These are phyloP conservation scores for Blastobotrys peoriensis DNA, from an alignment of 805 yeast species.

Conservation along the genomic window DNA sequence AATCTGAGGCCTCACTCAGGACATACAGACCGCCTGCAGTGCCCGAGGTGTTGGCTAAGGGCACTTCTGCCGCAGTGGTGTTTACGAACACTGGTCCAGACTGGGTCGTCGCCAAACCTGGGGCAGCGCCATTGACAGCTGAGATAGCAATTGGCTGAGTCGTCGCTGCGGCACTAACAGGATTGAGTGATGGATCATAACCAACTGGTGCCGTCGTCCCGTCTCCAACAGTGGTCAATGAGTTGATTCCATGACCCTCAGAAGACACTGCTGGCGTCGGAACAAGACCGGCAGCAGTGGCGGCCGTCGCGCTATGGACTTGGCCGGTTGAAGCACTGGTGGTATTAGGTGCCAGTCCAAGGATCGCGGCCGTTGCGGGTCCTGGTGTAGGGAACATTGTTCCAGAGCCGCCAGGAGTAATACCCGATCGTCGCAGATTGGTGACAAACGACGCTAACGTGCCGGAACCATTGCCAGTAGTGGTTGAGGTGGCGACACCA, in stretches of 20 bases:
- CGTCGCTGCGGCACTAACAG: too few species aligned
- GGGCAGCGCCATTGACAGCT: too few species aligned
- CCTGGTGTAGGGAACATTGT: slow-evolving; percentile 32
- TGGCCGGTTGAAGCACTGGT: background rate
- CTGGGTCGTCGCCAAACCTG: too few species aligned
- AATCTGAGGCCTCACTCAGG: too few species aligned
- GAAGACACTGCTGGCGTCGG: background rate
- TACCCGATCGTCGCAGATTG: slow-evolving; percentile 25
- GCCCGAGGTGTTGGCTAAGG: too few species aligned
- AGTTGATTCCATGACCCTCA: background rate
- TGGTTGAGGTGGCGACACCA: background rate
- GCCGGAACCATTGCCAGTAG: slow-evolving; percentile 22
- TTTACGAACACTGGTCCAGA: too few species aligned
- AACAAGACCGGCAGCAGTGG: slow-evolving; percentile 8
- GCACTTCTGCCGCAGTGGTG: too few species aligned
- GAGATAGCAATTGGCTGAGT: too few species aligned
- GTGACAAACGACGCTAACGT: slow-evolving; percentile 3
- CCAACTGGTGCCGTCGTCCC: too few species aligned
- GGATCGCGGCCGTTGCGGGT: slow-evolving; percentile 31
- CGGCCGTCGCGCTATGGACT: slow-evolving; percentile 10
- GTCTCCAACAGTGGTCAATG: background rate
- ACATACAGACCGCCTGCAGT: too few species aligned
- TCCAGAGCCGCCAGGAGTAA: slow-evolving; percentile 33
- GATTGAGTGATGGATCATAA: too few species aligned
- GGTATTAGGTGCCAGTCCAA: slow-evolving; percentile 27